A percentile compares a stretch with the other conserved stretches of the same genome.
These are phyloP conservation scores for Gynostemma pentaphyllum DNA, from an alignment of 306 rosid species.

Conservation along the genomic window DNA sequence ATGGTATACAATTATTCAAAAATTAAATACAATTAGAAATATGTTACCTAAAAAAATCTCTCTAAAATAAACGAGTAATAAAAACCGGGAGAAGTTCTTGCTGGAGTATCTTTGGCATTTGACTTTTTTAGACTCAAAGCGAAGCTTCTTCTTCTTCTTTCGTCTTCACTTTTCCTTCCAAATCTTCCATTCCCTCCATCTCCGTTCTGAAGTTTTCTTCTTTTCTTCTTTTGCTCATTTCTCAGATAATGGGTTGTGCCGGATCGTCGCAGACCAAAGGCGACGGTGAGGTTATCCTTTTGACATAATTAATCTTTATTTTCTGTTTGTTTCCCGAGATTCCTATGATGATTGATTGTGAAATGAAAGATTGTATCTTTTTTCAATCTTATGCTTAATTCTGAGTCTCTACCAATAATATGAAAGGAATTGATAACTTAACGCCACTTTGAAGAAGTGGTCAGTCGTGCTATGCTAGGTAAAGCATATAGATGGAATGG, in stretches of 20 bases:
- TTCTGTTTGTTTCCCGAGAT: constrained; percentile 2
- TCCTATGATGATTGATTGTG: too few relatives aligned
- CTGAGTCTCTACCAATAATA: neutral
- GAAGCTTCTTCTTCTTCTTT: constrained; percentile 2
- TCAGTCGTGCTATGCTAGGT: neutral
- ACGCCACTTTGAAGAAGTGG: neutral
- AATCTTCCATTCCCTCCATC: neutral
- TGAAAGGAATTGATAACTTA: too few relatives aligned
- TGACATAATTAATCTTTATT: neutral
- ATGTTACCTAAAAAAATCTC: too few relatives aligned
- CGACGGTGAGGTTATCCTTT: constrained; percentile 49
- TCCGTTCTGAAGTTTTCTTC: neutral
- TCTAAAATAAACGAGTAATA: neutral
- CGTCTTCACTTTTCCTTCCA: neutral
- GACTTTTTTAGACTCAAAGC: constrained; percentile 3
- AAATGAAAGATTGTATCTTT: neutral
- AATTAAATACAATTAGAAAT: too few relatives aligned
- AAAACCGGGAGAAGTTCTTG: neutral
- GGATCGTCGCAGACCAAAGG: constrained; percentile 75
- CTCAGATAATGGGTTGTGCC: constrained; percentile 87
- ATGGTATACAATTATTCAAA: too few relatives aligned
- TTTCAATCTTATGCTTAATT: neutral
- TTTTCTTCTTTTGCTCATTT: neutral
- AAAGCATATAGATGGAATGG: neutral
- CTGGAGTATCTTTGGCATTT: neutral